A percentile compares a stretch with the other conserved stretches of the same genome.
Evolutionary conservation across 169 alveolate species (phyloP).

Genomic region (Eimeria tenella): DNA sequence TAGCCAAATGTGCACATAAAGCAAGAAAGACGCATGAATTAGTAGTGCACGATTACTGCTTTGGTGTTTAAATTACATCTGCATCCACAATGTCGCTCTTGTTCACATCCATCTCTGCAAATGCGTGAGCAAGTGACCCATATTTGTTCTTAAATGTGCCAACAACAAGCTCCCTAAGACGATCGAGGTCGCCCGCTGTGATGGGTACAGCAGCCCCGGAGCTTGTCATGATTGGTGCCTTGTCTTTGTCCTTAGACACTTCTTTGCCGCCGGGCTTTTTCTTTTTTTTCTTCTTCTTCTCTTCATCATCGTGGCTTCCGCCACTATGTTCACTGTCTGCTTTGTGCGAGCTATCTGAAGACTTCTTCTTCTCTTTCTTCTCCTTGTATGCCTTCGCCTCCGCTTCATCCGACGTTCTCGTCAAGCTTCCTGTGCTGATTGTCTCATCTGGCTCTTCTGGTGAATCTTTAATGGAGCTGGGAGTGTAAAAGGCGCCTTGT

Average conservation of each 20-base stretch:
- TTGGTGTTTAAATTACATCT: slow-evolving; percentile 54
- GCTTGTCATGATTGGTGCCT: neutral
- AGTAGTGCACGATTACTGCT: neutral
- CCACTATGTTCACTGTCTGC: neutral
- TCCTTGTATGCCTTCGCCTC: slow-evolving; percentile 66
- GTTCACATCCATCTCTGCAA: slow-evolving; percentile 74
- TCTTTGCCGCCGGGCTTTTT: slow-evolving; percentile 55
- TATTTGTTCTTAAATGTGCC: slow-evolving; percentile 76
- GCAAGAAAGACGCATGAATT: neutral
- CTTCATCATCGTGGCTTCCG: slow-evolving; percentile 6
- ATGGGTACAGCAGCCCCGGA: neutral
- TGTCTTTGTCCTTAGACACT: slow-evolving; percentile 23
- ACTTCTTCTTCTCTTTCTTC: slow-evolving; percentile 14
- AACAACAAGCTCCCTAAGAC: slow-evolving; percentile 64
- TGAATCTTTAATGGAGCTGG: neutral
- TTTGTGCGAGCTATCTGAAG: neutral
- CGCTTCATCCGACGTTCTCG: slow-evolving; percentile 4
- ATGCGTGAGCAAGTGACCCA: slow-evolving; percentile 78
- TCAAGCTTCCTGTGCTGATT: neutral
- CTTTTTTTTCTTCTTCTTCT: slow-evolving; percentile 39
- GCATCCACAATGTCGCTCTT: slow-evolving; percentile 71
- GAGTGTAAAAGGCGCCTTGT: slow-evolving; percentile 56
- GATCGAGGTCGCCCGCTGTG: slow-evolving; percentile 41
- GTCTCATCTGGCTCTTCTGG: slow-evolving; percentile 15
- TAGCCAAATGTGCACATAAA: neutral